Conservation (phyloP, 2,329 filamentous ascomycete genomes). For the Colletotrichum liriopes region DNA sequence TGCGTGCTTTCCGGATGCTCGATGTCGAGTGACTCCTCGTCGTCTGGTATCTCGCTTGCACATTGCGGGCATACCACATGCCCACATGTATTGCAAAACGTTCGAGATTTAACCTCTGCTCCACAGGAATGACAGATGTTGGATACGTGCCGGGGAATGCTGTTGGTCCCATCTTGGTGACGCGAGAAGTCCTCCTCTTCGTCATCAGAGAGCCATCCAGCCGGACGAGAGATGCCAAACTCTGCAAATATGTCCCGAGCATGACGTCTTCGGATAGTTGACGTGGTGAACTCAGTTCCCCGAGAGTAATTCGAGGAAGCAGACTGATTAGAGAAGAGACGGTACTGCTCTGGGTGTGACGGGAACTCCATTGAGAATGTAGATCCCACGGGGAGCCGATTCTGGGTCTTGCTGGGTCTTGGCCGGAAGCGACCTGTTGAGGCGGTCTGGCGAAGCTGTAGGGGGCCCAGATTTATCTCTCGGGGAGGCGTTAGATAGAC, state of each 20-base stretch:
- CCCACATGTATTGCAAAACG: conserved; percentile 64
- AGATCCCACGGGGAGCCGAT: not conserved
- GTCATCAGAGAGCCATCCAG: conserved; percentile 63
- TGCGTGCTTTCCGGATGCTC: not conserved
- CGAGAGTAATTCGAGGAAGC: conserved; percentile 38
- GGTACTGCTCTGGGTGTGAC: not conserved
- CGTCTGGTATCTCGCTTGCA: conserved; percentile 52
- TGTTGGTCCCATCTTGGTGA: conserved; percentile 51
- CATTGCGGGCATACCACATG: conserved; percentile 68
- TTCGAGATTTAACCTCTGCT: conserved; percentile 55
- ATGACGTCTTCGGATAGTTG: conserved; percentile 56
- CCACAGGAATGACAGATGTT: conserved; percentile 68
- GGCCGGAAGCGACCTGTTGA: conserved; percentile 32
- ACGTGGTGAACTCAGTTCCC: conserved; percentile 51
- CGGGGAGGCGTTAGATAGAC: not conserved
- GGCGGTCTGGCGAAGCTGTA: conserved; percentile 30
- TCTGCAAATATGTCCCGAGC: conserved; percentile 64
- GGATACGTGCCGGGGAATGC: conserved; percentile 47
- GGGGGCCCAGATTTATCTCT: not conserved
- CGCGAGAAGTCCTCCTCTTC: conserved; percentile 46
- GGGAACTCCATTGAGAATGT: not conserved
- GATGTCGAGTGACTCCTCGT: conserved; percentile 28
- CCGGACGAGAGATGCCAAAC: conserved; percentile 62
- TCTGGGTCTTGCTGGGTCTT: not conserved
- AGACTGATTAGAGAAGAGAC: conserved; percentile 34